Evolutionary conservation across 1,139 yeast species (phyloP).

Genomic region (Lodderomyces orthopsilosis): DNA sequence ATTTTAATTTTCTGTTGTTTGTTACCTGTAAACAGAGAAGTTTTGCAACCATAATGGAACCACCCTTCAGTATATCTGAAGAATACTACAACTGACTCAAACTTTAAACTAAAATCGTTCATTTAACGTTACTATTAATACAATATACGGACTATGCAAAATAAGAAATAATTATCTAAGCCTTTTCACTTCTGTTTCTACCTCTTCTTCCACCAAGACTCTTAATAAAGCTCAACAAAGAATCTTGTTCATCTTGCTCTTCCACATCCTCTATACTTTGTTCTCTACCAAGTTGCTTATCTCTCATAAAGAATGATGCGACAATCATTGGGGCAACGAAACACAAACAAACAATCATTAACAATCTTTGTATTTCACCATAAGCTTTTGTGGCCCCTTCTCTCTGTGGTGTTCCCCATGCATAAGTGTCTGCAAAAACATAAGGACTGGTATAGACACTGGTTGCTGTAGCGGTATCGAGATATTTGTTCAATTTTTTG

Average conservation of each 20-base stretch:
- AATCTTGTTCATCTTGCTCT: conserved; percentile 11
- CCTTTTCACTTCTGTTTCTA: conserved; percentile 1
- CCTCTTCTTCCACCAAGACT: conserved; percentile 5
- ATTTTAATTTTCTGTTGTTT: too few relatives aligned
- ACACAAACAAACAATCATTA: conserved; percentile 30
- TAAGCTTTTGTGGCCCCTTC: conserved; percentile 30
- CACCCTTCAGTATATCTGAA: too few relatives aligned
- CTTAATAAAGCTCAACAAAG: conserved; percentile 6
- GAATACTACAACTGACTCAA: too few relatives aligned
- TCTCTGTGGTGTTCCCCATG: conserved; percentile 37
- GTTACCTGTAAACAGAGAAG: too few relatives aligned
- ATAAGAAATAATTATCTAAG: background rate
- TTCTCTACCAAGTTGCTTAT: conserved; percentile 26
- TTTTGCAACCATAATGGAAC: background rate
- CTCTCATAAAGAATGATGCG: conserved; percentile 32
- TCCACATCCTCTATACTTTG: conserved; percentile 19
- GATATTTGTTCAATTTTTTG: conserved; percentile 16
- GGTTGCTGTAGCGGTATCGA: conserved; percentile 24
- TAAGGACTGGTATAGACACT: conserved; percentile 30
- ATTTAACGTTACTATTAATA: background rate
- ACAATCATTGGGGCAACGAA: conserved; percentile 34
- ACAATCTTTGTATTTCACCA: conserved; percentile 31
- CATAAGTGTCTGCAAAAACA: conserved; percentile 22
- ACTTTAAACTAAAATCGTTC: background rate
- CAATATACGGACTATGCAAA: background rate